Percentiles rank a stretch among this genome's conserved stretches.
Evolutionary conservation across 345 rosid genomes (phyloP).

Genomic region (Lepidium aucheri): DNA sequence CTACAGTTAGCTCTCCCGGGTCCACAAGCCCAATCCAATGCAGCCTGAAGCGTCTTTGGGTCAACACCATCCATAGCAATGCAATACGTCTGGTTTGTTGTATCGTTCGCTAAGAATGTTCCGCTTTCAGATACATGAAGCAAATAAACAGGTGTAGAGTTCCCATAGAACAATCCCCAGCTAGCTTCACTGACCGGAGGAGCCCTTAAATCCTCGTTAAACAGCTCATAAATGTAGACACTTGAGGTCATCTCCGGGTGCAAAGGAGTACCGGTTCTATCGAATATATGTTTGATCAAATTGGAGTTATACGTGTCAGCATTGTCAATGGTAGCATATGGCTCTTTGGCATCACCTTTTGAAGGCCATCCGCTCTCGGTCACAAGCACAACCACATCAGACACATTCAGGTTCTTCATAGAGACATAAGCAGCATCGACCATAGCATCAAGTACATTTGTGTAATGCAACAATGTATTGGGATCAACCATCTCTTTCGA

Average conservation of each 20-base stretch:
- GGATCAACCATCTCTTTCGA: constrained; percentile 97
- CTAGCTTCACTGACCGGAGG: constrained; percentile 74
- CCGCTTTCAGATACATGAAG: constrained; percentile 94
- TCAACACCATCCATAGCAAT: constrained; percentile 69
- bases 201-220: constrained; percentile 79
- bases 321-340: constrained; percentile 71
- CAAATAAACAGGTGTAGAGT: constrained; percentile 75
- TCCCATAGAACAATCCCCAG: constrained; percentile 87
- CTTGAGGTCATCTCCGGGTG: constrained; percentile 78
- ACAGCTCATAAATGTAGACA: constrained; percentile 77
- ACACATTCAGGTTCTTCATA: constrained; percentile 78
- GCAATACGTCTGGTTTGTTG: constrained; percentile 88
- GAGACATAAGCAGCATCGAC: constrained; percentile 88
- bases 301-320: constrained; percentile 89
- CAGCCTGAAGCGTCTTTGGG: constrained; percentile 67
- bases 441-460: constrained; percentile 93
- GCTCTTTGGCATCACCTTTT: constrained; percentile 73
- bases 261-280: constrained; percentile 68
- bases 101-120: constrained; percentile 76
- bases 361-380: constrained; percentile 95
- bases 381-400: constrained; percentile 74
- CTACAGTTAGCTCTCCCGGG: constrained; percentile 86
- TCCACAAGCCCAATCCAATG: constrained; percentile 98
- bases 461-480: constrained; percentile 87
- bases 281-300: constrained; percentile 83